Conservation (phyloP, 1,284 basidiomycete genomes). For the Pseudozyma sp. region DNA sequence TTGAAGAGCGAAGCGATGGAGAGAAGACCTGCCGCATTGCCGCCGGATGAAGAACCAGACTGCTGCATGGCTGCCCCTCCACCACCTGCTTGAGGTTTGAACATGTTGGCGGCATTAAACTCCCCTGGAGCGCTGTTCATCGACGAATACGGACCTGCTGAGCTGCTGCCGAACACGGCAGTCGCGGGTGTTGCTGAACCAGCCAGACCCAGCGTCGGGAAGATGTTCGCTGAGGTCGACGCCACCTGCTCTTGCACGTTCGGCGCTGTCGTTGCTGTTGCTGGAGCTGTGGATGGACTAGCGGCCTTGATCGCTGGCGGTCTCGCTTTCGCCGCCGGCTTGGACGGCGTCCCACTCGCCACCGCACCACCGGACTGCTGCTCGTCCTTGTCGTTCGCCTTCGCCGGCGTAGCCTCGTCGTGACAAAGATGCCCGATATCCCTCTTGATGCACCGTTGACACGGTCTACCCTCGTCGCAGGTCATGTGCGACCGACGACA, state of each 20-base stretch:
- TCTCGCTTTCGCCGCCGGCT: constrained; percentile 5
- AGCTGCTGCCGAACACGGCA: constrained; percentile 18
- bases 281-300: not conserved
- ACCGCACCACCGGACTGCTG: not conserved
- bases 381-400: constrained; percentile 15
- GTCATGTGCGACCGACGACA: constrained; percentile 86
- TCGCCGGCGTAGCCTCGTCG: constrained; percentile 38
- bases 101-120: constrained; percentile 27
- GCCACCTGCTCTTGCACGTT: not conserved
- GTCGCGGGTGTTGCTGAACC: not conserved
- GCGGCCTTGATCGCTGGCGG: not conserved
- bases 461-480: constrained; percentile 69
- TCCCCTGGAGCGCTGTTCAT: constrained; percentile 7
- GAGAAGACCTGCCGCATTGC: constrained; percentile 26
- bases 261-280: not conserved
- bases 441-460: constrained; percentile 70
- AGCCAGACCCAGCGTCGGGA: constrained; percentile 25
- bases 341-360: constrained; percentile 17
- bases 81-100: constrained; percentile 29
- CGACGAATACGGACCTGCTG: constrained; percentile 39
- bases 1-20: constrained; percentile 37
- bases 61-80: constrained; percentile 19
- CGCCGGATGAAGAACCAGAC: constrained; percentile 1
- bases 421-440: constrained; percentile 70
- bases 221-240: constrained; percentile 15